Evolutionary conservation across 164 flowering plant genomes (phyloP).

Genomic region (Magnolia sinica): DNA sequence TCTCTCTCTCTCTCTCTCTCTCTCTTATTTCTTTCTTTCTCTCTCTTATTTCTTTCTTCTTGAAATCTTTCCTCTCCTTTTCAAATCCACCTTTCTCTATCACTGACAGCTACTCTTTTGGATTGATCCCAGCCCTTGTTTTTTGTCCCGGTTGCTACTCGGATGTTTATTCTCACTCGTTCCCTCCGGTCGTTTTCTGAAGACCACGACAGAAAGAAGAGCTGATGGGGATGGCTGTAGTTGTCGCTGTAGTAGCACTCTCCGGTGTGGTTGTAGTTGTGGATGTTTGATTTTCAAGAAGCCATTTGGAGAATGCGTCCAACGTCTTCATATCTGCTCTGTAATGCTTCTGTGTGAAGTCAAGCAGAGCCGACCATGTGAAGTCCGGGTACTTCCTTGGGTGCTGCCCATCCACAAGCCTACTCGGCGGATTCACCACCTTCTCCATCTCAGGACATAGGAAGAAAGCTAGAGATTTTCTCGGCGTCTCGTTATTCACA

Average conservation of each 20-base stretch:
- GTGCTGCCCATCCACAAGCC: slow-evolving; percentile 39
- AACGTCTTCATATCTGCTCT: slow-evolving; percentile 81
- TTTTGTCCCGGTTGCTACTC: too few relatives aligned
- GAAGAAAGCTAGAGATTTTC: slow-evolving; percentile 81
- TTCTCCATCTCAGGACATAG: slow-evolving; percentile 64
- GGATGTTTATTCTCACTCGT: neutral
- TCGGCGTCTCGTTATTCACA: slow-evolving; percentile 57
- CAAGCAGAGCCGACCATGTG: slow-evolving; percentile 64
- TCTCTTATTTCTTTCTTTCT: too few relatives aligned
- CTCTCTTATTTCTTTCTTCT: too few relatives aligned
- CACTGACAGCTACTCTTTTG: neutral
- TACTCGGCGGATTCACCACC: slow-evolving; percentile 66
- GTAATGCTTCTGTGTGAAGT: slow-evolving; percentile 83
- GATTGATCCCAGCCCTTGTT: neutral
- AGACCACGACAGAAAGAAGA: neutral
- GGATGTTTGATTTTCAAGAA: slow-evolving; percentile 15
- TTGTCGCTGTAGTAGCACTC: neutral
- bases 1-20: too few relatives aligned
- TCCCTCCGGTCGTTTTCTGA: slow-evolving; percentile 2
- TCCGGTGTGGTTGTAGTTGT: neutral
- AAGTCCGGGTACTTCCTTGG: slow-evolving; percentile 78
- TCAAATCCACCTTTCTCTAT: neutral
- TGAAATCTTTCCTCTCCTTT: neutral
- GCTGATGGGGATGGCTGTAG: neutral
- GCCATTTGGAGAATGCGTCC: slow-evolving; percentile 59